phyloP scores from a whole-genome alignment of 192 early-diverging fungal species.

The Lobosporangium transversale region DNA sequence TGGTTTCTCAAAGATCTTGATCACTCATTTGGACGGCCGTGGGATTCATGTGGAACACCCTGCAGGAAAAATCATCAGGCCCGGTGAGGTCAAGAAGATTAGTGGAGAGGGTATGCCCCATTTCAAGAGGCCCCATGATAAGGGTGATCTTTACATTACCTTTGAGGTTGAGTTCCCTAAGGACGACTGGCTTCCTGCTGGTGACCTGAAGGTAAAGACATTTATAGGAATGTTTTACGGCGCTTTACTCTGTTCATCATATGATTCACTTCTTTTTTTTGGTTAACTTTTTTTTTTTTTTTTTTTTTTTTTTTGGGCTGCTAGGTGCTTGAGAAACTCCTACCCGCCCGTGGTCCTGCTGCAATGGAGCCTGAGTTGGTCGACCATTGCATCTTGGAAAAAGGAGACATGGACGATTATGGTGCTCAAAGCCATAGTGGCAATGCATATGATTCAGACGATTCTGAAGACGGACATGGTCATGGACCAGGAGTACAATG shows the following conservation, averaged over 20 bases:
- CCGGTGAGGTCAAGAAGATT: slow-evolving; percentile 89
- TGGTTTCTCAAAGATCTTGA: slow-evolving; percentile 83
- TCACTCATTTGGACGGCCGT: slow-evolving; percentile 91
- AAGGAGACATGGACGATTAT: slow-evolving; percentile 58
- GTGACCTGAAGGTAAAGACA: slow-evolving; percentile 38
- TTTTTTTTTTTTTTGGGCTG: too few relatives aligned
- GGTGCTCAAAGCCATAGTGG: slow-evolving; percentile 51
- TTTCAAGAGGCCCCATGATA: slow-evolving; percentile 71
- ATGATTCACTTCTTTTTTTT: background rate
- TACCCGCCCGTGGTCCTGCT: slow-evolving; percentile 14
- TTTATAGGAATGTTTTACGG: background rate
- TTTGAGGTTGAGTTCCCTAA: slow-evolving; percentile 90
- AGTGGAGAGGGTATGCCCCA: slow-evolving; percentile 93
- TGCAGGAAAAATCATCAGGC: slow-evolving; percentile 86
- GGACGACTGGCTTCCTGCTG: slow-evolving; percentile 54
- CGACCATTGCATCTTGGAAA: slow-evolving; percentile 57
- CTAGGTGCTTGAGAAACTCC: slow-evolving; percentile 48
- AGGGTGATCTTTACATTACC: slow-evolving; percentile 90
- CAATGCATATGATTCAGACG: slow-evolving; percentile 65
- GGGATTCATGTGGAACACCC: slow-evolving; percentile 84
- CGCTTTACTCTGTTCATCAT: background rate
- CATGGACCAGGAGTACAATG: slow-evolving; percentile 55
- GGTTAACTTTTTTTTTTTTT: background rate
- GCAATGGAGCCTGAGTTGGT: slow-evolving; percentile 57
- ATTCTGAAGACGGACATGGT: slow-evolving; percentile 48